Evolutionary conservation across 495 filamentous ascomycete genomes (phyloP).

Genomic region (Clohesyomyces aquaticus): DNA sequence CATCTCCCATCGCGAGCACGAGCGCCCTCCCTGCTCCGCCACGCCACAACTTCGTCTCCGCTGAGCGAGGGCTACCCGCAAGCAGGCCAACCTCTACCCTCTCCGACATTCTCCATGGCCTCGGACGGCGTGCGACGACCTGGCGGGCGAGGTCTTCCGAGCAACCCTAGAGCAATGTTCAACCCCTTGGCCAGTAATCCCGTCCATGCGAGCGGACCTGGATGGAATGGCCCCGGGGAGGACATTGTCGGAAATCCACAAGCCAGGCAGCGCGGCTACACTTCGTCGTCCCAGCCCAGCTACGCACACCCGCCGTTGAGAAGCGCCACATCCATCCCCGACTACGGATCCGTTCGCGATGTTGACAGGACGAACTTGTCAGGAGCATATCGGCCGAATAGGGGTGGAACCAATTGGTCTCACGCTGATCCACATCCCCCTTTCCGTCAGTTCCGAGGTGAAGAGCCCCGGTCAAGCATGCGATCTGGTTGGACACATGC

Average conservation of each 20-base stretch:
- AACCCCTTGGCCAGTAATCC: slow-evolving; percentile 35
- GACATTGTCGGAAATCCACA: neutral
- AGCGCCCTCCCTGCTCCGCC: slow-evolving; percentile 24
- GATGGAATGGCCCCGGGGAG: slow-evolving; percentile 6
- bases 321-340: slow-evolving; percentile 33
- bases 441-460: slow-evolving; percentile 34
- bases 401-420: slow-evolving; percentile 34
- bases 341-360: slow-evolving; percentile 18
- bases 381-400: slow-evolving; percentile 32
- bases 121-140: slow-evolving; percentile 10
- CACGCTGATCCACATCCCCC: slow-evolving; percentile 28
- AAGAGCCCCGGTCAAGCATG: slow-evolving; percentile 70
- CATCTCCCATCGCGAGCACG: slow-evolving; percentile 14
- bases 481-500: slow-evolving; percentile 70
- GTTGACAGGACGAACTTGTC: slow-evolving; percentile 21
- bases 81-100: slow-evolving; percentile 13
- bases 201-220: slow-evolving; percentile 6
- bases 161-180: slow-evolving; percentile 25
- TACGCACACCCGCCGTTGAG: slow-evolving; percentile 21
- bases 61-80: slow-evolving; percentile 15
- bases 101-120: slow-evolving; percentile 19
- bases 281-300: slow-evolving; percentile 21
- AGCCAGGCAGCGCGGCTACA: slow-evolving; percentile 26
- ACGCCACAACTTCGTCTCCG: slow-evolving; percentile 21
- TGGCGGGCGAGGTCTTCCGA: slow-evolving; percentile 9